Conservation (phyloP, 2,329 filamentous ascomycete genomes). For the Aspergillus ustus region DNA sequence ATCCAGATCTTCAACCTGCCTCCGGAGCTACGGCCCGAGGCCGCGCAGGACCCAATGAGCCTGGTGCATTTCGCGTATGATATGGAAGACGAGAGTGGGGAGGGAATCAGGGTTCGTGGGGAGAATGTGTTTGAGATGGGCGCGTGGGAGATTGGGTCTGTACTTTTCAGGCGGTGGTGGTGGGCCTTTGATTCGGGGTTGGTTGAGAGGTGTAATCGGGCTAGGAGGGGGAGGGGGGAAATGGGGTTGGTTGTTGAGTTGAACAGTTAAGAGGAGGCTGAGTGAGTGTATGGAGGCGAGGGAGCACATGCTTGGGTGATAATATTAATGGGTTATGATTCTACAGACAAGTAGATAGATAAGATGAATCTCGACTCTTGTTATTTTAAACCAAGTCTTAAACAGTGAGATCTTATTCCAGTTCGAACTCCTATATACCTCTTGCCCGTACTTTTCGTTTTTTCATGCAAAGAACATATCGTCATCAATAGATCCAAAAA, state of each 20-base stretch:
- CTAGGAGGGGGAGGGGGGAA: slow-evolving; percentile 54
- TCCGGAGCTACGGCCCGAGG: slow-evolving; percentile 52
- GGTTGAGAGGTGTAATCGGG: slow-evolving; percentile 59
- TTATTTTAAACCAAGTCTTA: neutral
- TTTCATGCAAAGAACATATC: slow-evolving; percentile 35
- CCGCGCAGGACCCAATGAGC: slow-evolving; percentile 53
- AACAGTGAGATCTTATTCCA: slow-evolving; percentile 17
- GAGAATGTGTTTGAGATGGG: slow-evolving; percentile 54
- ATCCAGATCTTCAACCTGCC: slow-evolving; percentile 59
- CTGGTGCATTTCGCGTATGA: slow-evolving; percentile 61
- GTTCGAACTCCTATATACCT: slow-evolving; percentile 37
- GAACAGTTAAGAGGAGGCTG: too few species aligned
- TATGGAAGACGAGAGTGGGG: slow-evolving; percentile 57
- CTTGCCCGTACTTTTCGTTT: slow-evolving; percentile 36
- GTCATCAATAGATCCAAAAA: slow-evolving; percentile 30
- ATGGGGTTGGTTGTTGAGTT: slow-evolving; percentile 16
- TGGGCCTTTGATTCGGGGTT: slow-evolving; percentile 61
- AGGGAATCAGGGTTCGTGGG: slow-evolving; percentile 58
- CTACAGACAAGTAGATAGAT: neutral
- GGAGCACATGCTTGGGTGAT: neutral
- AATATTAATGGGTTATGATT: neutral
- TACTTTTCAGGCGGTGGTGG: slow-evolving; percentile 65
- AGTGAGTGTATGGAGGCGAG: neutral
- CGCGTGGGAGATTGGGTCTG: slow-evolving; percentile 63
- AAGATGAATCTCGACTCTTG: neutral